A percentile compares a stretch with the other conserved stretches of the same genome.
phyloP scores from a whole-genome alignment of 257 asterid genomes.

The Plantago major region DNA sequence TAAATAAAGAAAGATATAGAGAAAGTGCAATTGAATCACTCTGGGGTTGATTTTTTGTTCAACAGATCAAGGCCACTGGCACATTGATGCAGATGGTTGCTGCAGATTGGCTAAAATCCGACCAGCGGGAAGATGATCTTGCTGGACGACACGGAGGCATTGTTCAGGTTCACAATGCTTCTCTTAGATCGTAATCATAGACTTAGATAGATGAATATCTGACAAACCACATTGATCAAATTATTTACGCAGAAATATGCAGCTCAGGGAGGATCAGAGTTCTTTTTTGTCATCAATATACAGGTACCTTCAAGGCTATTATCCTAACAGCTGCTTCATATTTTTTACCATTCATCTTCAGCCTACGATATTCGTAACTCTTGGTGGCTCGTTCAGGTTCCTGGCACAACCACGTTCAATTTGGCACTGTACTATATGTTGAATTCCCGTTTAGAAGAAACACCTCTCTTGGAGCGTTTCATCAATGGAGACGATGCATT shows the following conservation, averaged over 20 bases:
- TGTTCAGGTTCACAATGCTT: constrained; percentile 50
- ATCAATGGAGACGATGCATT: constrained; percentile 12
- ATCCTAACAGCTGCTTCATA: not conserved
- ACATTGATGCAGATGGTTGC: constrained; percentile 69
- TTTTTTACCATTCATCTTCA: not conserved
- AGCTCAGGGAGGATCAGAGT: constrained; percentile 53
- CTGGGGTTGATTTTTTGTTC: constrained; percentile 2
- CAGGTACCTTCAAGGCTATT: constrained; percentile 35
- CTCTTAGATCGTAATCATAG: not conserved
- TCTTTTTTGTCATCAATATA: constrained; percentile 64
- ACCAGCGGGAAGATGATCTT: constrained; percentile 71
- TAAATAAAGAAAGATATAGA: not conserved
- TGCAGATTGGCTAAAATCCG: constrained; percentile 82
- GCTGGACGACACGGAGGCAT: constrained; percentile 65
- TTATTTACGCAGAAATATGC: constrained; percentile 55
- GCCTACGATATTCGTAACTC: constrained; percentile 7
- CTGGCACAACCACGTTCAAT: constrained; percentile 50
- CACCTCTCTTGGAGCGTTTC: constrained; percentile 27
- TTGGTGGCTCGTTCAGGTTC: constrained; percentile 40
- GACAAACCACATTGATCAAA: constrained; percentile 11
- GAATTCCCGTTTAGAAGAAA: constrained; percentile 51
- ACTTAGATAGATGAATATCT: not conserved
- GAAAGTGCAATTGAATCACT: not conserved
- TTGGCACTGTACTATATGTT: constrained; percentile 72
- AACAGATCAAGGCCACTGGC: constrained; percentile 63